Evolutionary conservation across 371 early-diverging fungal genomes (phyloP), one percentile per base, ranked within the genome.

Genomic region (Smittium culicis): DNA sequence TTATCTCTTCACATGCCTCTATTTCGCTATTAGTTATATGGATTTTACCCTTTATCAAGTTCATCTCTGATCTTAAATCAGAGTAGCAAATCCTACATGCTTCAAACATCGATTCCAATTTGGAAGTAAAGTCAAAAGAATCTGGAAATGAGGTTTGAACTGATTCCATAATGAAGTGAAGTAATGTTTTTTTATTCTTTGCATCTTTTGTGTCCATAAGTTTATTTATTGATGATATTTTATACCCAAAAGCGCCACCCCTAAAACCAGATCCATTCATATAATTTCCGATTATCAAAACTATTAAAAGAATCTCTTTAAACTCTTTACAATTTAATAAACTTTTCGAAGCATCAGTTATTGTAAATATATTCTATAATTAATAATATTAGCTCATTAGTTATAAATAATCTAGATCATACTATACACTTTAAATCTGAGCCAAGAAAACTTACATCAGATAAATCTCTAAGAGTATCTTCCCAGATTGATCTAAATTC

Each of bases 211-310:
- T 91, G 67, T 93, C 93, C 61, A 88, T 86, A 69, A 93, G 74
- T 83, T 88, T 89, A 69, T 90, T 91, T 61, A 95, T 83, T 78
- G 89, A 91, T 2, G 83, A 81, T 69, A 94, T 89, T 67, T 85
- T 84, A 73, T 93, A 91, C 28, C 94, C 96, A 78, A 88, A 91
- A 14, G 92, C 92, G 17, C 90, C 88, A 34, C 96, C 94, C 67
- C 89, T 87, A 77, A 90, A 87, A 0, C 88, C 84, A 0, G 85
- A 82, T 1, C 89, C 89, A 69, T 95, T 95, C 90, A 95, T 90
- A 70, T 82, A 93, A 72, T 95, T 95, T 64, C 96, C 93, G 28
- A 94, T 74, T 2, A 88, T 83, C 61, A 95, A 77, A 35, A 95
- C 87, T 45, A 93, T 75, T 81, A 88, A 77, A 16, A 78, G 67